phyloP scores from a whole-genome alignment of 768 basidiomycete genomes.

The Lactarius akahatsu region DNA sequence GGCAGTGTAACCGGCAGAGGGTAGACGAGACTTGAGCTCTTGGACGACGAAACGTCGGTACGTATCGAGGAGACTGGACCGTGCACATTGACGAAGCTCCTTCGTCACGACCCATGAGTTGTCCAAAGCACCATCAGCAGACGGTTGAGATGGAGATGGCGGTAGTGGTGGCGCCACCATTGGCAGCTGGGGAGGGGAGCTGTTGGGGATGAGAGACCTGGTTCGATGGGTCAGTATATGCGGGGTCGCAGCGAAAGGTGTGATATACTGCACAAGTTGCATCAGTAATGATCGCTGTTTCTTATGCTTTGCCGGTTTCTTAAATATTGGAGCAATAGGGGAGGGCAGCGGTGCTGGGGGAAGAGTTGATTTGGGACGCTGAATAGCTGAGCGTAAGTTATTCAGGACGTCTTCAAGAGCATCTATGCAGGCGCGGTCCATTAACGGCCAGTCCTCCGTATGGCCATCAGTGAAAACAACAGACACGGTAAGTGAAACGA shows the following conservation, averaged over 20 bases:
- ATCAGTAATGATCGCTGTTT: constrained; percentile 57
- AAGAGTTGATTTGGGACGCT: constrained; percentile 40
- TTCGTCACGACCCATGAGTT: constrained; percentile 34
- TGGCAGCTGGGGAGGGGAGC: constrained; percentile 5
- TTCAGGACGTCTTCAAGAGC: constrained; percentile 51
- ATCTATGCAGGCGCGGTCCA: constrained; percentile 41
- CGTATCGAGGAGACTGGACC: constrained; percentile 64
- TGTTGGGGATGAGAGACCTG: constrained; percentile 26
- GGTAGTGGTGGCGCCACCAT: constrained; percentile 24
- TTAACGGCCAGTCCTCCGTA: constrained; percentile 48
- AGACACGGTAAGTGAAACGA: constrained; percentile 45
- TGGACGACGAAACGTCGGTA: constrained; percentile 61
- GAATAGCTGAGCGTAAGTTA: constrained; percentile 51
- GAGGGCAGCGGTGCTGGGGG: constrained; percentile 21
- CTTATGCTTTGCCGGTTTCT: constrained; percentile 46
- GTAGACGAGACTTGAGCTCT: constrained; percentile 43
- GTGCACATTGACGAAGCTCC: constrained; percentile 58
- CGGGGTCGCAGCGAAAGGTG: constrained; percentile 12
- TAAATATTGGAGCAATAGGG: constrained; percentile 32
- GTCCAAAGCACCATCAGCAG: constrained; percentile 26
- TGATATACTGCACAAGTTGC: constrained; percentile 59
- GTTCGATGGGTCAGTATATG: constrained; percentile 15
- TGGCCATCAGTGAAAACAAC: constrained; percentile 61
- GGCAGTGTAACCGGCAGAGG: constrained; percentile 45
- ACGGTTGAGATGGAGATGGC: background rate